phyloP scores from a whole-genome alignment of 225 moss, liverwort and hornwort species.

The Rhytidiadelphus loreus region DNA sequence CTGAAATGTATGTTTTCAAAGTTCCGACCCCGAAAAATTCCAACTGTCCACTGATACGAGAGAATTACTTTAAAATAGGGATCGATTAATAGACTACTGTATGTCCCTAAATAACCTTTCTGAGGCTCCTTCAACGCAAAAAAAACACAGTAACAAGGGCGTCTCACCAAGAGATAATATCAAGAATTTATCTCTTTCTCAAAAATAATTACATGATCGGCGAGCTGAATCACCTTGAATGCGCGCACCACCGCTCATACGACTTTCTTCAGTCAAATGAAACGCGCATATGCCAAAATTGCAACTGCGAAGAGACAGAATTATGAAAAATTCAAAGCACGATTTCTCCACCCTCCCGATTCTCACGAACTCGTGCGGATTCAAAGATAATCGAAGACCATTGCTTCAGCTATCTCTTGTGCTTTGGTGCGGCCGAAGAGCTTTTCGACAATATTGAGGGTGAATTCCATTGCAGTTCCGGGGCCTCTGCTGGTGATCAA shows the following conservation, averaged over 20 bases:
- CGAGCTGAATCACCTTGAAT: not conserved
- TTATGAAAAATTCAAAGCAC: not conserved
- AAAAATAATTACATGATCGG: not conserved
- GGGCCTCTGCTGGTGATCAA: constrained; percentile 83
- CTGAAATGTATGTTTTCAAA: not conserved
- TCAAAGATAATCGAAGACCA: constrained; percentile 67
- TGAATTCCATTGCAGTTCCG: constrained; percentile 87
- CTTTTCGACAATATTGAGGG: constrained; percentile 79
- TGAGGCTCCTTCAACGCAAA: not conserved
- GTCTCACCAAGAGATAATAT: not conserved
- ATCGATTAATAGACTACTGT: not conserved
- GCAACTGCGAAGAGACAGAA: not conserved
- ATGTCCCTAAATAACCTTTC: not conserved
- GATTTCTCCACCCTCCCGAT: not conserved
- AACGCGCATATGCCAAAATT: not conserved
- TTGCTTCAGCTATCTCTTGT: constrained; percentile 46
- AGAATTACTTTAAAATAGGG: not conserved
- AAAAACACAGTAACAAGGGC: not conserved
- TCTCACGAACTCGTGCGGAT: not conserved
- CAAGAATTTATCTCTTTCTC: not conserved
- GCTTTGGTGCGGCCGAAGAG: constrained; percentile 46
- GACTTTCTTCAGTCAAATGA: not conserved
- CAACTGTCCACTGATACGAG: not conserved
- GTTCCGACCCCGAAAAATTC: not conserved
- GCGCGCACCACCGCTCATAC: not conserved